phyloP scores from a whole-genome alignment of 2,329 filamentous ascomycete genomes.

The Aspergillus neoniger region DNA sequence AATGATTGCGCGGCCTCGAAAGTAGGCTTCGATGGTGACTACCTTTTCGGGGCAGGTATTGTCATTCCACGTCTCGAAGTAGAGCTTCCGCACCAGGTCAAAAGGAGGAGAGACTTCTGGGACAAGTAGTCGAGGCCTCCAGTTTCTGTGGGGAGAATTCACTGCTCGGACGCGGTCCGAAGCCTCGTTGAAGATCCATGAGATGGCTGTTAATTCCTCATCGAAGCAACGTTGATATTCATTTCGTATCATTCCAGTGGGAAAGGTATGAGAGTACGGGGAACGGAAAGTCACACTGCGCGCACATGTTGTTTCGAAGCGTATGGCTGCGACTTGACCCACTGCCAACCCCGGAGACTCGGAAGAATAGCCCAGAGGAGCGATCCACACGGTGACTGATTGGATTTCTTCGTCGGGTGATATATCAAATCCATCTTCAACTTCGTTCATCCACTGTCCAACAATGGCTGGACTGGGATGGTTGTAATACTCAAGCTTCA shows the following conservation, averaged over 20 bases:
- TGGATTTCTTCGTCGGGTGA: slow-evolving; percentile 7
- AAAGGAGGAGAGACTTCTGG: slow-evolving; percentile 10
- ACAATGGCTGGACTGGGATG: slow-evolving; percentile 11
- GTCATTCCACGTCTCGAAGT: slow-evolving; percentile 11
- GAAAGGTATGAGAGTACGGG: neutral
- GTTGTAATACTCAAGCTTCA: slow-evolving; percentile 15
- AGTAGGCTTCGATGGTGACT: slow-evolving; percentile 9
- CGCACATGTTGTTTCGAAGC: slow-evolving; percentile 3
- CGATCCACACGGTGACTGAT: slow-evolving; percentile 11
- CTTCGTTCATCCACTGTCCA: slow-evolving; percentile 15
- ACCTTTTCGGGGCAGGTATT: neutral
- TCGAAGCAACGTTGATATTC: slow-evolving; percentile 2
- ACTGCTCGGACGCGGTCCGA: slow-evolving; percentile 13
- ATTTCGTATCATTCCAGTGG: neutral
- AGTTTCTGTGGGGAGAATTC: neutral
- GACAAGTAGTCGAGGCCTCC: neutral
- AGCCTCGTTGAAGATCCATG: slow-evolving; percentile 11
- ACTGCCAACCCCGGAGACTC: neutral
- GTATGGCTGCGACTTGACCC: slow-evolving; percentile 10
- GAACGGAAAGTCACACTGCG: slow-evolving; percentile 9
- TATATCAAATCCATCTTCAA: slow-evolving; percentile 9
- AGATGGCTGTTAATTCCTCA: slow-evolving; percentile 11
- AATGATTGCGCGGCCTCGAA: neutral
- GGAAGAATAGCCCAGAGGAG: neutral
- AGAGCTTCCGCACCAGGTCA: slow-evolving; percentile 14